Conservation (phyloP, 768 basidiomycete genomes). For the Rhizopogon sp. region DNA sequence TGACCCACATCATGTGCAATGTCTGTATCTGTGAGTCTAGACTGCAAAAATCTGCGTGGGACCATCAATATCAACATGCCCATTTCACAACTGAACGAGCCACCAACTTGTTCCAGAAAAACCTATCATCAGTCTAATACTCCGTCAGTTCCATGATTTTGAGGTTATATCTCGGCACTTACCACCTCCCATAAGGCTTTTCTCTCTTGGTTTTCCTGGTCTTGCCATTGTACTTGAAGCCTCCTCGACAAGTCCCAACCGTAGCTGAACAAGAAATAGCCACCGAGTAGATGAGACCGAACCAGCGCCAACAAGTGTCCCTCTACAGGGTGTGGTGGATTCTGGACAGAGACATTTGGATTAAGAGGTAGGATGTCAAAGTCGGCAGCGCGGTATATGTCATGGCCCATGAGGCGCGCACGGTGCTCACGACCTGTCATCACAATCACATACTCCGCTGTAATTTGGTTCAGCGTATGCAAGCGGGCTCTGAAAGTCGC, state of each 20-base stretch:
- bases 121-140: conserved; percentile 82
- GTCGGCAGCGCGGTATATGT: conserved; percentile 85
- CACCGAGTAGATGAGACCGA: conserved; percentile 73
- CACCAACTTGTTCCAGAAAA: conserved; percentile 92
- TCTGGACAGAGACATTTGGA: conserved; percentile 58
- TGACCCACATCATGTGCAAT: conserved; percentile 61
- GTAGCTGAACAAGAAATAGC: conserved; percentile 89
- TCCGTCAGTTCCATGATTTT: conserved; percentile 7
- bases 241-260: conserved; percentile 85
- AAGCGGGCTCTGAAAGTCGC: not conserved
- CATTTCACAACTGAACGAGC: not conserved
- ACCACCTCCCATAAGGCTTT: conserved; percentile 78
- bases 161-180: conserved; percentile 20
- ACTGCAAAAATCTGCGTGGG: conserved; percentile 44
- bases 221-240: conserved; percentile 76
- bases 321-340: conserved; percentile 82
- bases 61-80: conserved; percentile 4
- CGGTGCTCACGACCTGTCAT: conserved; percentile 78
- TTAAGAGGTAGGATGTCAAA: conserved; percentile 89
- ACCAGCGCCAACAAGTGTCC: conserved; percentile 82
- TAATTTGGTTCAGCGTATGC: not conserved
- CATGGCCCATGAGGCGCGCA: conserved; percentile 76
- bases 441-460: conserved; percentile 92
- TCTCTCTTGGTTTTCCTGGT: conserved; percentile 42
- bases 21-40: conserved; percentile 53